These are phyloP conservation scores for Aspergillus sp. DNA, from an alignment of 2,329 filamentous ascomycete genomes.

Conservation along the genomic window DNA sequence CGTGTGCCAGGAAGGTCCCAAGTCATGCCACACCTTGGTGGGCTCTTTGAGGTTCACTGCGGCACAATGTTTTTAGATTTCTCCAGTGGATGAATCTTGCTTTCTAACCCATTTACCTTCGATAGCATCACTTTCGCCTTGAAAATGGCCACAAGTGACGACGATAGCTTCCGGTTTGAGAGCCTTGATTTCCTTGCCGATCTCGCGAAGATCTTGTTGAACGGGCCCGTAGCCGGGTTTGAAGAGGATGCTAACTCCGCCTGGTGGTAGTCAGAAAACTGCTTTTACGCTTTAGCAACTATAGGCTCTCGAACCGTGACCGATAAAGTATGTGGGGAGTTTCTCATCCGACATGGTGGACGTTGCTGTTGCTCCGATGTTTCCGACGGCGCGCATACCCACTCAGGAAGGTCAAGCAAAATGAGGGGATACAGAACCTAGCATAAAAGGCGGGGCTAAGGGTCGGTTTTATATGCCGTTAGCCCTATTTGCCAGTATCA, in stretches of 20 bases:
- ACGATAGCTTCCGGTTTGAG: conserved; percentile 2
- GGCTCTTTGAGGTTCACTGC: conserved; percentile 1
- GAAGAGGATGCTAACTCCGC: conserved; percentile 1
- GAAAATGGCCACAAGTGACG: not conserved
- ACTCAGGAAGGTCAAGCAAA: not conserved
- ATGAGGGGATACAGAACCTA: not conserved
- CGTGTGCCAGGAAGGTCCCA: not conserved
- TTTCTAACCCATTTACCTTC: not conserved
- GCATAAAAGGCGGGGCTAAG: not conserved
- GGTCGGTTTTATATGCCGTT: not conserved
- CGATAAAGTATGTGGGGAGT: conserved; percentile 4
- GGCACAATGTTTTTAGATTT: not conserved
- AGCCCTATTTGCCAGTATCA: not conserved
- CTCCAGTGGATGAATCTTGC: not conserved
- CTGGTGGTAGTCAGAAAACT: not conserved
- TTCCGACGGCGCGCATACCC: not conserved
- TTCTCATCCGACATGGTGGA: not conserved
- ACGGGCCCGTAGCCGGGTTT: conserved; percentile 3
- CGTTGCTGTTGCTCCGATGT: not conserved
- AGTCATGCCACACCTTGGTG: conserved; percentile 5
- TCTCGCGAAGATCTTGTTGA: not conserved
- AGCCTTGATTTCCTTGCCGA: not conserved
- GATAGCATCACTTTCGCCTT: not conserved
- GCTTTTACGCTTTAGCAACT: too few relatives aligned
- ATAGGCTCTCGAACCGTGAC: not conserved